Conservation (phyloP, 176 grass and related monocot genomes). For the Lolium multiflorum region DNA sequence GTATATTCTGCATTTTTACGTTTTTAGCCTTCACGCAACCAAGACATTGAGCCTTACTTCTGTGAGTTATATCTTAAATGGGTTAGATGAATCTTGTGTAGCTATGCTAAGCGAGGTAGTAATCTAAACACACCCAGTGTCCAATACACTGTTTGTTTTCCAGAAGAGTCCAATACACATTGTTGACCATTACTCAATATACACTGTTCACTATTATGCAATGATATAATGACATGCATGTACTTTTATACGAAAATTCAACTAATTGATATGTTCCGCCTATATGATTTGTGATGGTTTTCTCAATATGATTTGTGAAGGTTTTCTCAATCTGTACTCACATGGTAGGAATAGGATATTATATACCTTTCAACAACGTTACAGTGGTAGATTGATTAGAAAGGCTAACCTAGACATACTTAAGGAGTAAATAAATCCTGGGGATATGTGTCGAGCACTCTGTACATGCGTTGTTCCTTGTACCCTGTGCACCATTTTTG, state of each 20-base stretch:
- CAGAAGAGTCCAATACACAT: conserved; percentile 1
- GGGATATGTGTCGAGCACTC: neutral
- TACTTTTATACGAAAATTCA: neutral
- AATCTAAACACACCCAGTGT: neutral
- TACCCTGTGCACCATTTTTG: neutral
- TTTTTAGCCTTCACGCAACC: neutral
- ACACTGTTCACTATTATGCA: neutral
- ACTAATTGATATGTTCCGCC: neutral
- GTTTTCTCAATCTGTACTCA: neutral
- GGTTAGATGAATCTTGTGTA: neutral
- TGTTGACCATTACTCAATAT: neutral
- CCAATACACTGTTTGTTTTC: neutral
- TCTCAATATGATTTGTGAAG: neutral
- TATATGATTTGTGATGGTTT: neutral
- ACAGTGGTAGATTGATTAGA: neutral
- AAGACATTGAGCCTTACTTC: neutral
- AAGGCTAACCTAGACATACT: neutral
- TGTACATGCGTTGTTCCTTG: neutral
- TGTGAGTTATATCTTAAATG: neutral
- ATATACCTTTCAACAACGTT: neutral
- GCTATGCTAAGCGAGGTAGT: neutral
- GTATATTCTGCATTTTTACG: conserved; percentile 6
- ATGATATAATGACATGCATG: neutral
- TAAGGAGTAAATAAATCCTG: conserved; percentile 20
- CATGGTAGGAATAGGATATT: neutral